Evolutionary conservation across 805 yeast species (phyloP), one percentile per base, ranked within the genome.

Genomic region (Tetrapisispora nanseiensis): DNA sequence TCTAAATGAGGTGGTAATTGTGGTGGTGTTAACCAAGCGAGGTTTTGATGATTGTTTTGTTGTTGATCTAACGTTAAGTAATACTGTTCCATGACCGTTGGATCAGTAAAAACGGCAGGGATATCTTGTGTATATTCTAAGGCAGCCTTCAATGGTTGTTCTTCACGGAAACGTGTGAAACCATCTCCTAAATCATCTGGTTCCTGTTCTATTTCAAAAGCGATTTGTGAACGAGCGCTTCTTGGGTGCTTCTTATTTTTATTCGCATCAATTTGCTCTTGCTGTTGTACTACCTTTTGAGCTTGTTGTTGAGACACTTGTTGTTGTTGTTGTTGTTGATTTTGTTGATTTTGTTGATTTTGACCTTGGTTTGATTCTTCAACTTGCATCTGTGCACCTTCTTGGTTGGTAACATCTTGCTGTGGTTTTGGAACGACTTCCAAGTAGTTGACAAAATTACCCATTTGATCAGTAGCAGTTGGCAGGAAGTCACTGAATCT

Each of bases 391-490:
- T 32, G 42, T n/a, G 11, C 20, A 3, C 24, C 16, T 31, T 31
- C 31, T 31, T 20, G 40, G 6, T 7, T 4, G 10, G 19, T 18
- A 13, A 10, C 11, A 12, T 11, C n/a, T 33, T 33, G 22, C 55
- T 59, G 44, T 61, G 74, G 48, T 33, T 28, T 21, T 13, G 47
- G n/a, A 65, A 72, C 65, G 21, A 86, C 82, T 61, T 86, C 95
- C 42, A 89, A 73, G 62, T 89, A 89, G 63, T 89, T 89, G 39
- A 90, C 95, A 55, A 89, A 84, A 59, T 89, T 89, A 37, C 97
- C 97, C 80, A 87, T 82, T 48, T 89, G 94, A 63, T 90, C 97
- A 0, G 97, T 89, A 6, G 97, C 97, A 1, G 95, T 87, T n/a
- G 95, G 95, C 51, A 89, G 71, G 51, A 74, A 79, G 61, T 87